These are phyloP conservation scores for Verticillium tricorpus DNA, from an alignment of 2,329 filamentous ascomycete genomes.

Conservation along the genomic window DNA sequence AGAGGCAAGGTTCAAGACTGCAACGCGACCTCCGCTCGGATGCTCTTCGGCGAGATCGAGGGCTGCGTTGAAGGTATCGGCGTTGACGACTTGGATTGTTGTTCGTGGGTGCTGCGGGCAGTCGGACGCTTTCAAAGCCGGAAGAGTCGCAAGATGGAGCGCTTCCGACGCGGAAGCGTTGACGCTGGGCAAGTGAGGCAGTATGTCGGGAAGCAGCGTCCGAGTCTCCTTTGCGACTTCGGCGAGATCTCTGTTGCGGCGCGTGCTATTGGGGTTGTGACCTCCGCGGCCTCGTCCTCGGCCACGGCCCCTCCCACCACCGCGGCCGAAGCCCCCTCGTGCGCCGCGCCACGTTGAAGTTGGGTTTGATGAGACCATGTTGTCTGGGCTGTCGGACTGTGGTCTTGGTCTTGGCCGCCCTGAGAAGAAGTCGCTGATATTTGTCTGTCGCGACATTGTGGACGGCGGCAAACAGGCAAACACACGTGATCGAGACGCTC, in stretches of 20 bases:
- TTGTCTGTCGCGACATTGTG: slow-evolving; percentile 6
- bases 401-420: neutral
- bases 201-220: slow-evolving; percentile 38
- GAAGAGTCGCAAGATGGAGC: slow-evolving; percentile 29
- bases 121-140: slow-evolving; percentile 31
- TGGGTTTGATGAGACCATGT: neutral
- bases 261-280: slow-evolving; percentile 8
- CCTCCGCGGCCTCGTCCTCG: neutral
- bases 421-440: slow-evolving; percentile 6
- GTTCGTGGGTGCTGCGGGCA: slow-evolving; percentile 35
- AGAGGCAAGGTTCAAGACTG: slow-evolving; percentile 64
- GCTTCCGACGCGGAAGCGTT: slow-evolving; percentile 30
- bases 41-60: slow-evolving; percentile 29
- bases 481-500: neutral
- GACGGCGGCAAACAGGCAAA: neutral
- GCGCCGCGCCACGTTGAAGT: neutral
- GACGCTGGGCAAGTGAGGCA: slow-evolving; percentile 36
- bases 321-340: neutral
- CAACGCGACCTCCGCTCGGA: slow-evolving; percentile 32
- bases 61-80: slow-evolving; percentile 55
- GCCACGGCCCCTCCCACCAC: neutral
- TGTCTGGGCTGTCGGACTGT: neutral
- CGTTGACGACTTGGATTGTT: slow-evolving; percentile 45
- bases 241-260: slow-evolving; percentile 24
- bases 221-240: slow-evolving; percentile 43